phyloP scores from a whole-genome alignment of 306 rosid species.

The Cucurbita moschata region DNA sequence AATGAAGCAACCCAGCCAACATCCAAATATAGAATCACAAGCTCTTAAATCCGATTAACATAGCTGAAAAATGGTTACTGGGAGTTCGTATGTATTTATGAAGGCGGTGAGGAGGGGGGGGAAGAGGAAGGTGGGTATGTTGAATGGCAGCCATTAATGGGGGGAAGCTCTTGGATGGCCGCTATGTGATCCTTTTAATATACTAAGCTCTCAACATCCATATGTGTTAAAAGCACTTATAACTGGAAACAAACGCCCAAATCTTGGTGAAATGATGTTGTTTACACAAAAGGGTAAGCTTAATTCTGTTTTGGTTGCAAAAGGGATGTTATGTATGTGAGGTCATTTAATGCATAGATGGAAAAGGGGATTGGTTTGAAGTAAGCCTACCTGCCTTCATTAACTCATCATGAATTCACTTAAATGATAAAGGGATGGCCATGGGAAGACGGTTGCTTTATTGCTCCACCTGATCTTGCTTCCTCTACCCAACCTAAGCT shows the following conservation, averaged over 20 bases:
- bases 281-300: not conserved
- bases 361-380: not conserved
- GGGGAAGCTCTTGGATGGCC: slow-evolving; percentile 7
- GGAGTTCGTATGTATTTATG: not conserved
- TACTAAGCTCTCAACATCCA: not conserved
- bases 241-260: not conserved
- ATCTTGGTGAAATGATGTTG: not conserved
- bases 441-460: not conserved
- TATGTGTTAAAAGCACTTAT: not conserved
- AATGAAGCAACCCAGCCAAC: not conserved
- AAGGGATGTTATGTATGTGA: not conserved
- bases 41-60: not conserved
- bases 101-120: slow-evolving; percentile 6
- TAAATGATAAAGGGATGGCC: slow-evolving; percentile 1
- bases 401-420: slow-evolving; percentile 7
- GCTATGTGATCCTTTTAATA: not conserved
- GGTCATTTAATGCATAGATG: not conserved
- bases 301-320: not conserved
- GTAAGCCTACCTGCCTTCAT: slow-evolving; percentile 11
- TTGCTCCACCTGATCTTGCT: not conserved
- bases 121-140: slow-evolving; percentile 4
- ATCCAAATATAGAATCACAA: not conserved
- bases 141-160: slow-evolving; percentile 2
- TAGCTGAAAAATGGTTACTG: not conserved
- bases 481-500: not conserved